Evolutionary conservation across 345 rosid genomes (phyloP).

Genomic region (Eucalyptus pauciflora): DNA sequence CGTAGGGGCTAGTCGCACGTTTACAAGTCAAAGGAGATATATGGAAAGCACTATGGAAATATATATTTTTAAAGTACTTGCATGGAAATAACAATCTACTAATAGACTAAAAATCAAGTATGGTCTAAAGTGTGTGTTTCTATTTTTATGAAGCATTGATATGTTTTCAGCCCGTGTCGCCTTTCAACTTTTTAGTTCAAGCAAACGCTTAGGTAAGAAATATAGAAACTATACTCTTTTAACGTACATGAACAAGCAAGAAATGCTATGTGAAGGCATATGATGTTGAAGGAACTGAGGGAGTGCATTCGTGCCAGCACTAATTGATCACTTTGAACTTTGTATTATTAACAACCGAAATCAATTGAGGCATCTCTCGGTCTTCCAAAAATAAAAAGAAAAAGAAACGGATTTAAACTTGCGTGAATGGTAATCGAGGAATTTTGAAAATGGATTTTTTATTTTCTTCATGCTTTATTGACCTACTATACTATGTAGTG

Average conservation of each 20-base stretch:
- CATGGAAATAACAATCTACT: not conserved
- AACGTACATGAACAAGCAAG: not conserved
- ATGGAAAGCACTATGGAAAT: not conserved
- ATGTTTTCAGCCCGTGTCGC: not conserved
- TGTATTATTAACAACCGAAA: no score
- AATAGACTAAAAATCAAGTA: not conserved
- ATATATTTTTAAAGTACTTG: not conserved
- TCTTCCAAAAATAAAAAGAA: no score
- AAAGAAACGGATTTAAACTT: not conserved
- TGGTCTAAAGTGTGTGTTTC: not conserved
- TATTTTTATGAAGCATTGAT: no score
- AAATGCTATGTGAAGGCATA: not conserved
- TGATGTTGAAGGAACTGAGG: not conserved
- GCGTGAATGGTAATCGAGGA: not conserved
- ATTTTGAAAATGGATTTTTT: no score
- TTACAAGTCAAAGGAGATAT: not conserved
- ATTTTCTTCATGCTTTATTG: no score
- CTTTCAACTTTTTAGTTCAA: not conserved
- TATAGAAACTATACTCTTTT: not conserved
- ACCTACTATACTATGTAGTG: no score
- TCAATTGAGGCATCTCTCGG: not conserved
- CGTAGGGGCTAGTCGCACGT: not conserved
- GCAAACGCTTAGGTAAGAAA: not conserved
- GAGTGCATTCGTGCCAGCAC: not conserved
- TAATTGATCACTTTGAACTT: not conserved